These are phyloP conservation scores for Pseudovirgaria hyperparasitica DNA, from an alignment of 2,329 filamentous ascomycete genomes.

Conservation along the genomic window DNA sequence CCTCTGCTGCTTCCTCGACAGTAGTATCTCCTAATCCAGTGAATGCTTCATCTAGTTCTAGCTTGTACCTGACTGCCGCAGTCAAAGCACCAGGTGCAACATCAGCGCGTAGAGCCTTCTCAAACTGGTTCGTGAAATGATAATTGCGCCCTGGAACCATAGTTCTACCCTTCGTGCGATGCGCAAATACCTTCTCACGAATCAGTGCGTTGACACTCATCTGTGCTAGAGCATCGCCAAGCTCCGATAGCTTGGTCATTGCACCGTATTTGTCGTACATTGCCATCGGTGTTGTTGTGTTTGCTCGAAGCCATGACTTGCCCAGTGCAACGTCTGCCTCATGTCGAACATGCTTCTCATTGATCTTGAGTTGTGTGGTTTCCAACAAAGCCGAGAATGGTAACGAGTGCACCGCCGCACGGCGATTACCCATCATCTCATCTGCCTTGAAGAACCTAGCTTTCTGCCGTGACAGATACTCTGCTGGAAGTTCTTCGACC, in stretches of 20 bases:
- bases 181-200: conserved; percentile 42
- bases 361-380: not conserved
- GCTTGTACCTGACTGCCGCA: conserved; percentile 48
- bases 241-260: conserved; percentile 23
- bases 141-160: conserved; percentile 47
- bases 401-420: no score
- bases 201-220: conserved; percentile 44
- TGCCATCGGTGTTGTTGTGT: conserved; percentile 28
- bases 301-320: conserved; percentile 34
- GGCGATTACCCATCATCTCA: no score
- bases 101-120: conserved; percentile 43
- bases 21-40: no score
- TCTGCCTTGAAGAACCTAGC: conserved; percentile 11
- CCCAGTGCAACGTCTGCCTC: conserved; percentile 10
- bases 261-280: conserved; percentile 27
- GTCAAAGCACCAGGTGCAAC: conserved; percentile 27
- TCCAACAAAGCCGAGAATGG: not conserved
- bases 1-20: conserved; percentile 11
- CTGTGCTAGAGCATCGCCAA: conserved; percentile 21
- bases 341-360: not conserved
- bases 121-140: conserved; percentile 47
- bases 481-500: conserved; percentile 20
- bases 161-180: conserved; percentile 46
- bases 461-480: conserved; percentile 1
- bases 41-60: conserved; percentile 45